Base-by-base conservation (phyloP, 2,329 filamentous ascomycete genomes). In the Stachybotrys chartarum region DNA sequence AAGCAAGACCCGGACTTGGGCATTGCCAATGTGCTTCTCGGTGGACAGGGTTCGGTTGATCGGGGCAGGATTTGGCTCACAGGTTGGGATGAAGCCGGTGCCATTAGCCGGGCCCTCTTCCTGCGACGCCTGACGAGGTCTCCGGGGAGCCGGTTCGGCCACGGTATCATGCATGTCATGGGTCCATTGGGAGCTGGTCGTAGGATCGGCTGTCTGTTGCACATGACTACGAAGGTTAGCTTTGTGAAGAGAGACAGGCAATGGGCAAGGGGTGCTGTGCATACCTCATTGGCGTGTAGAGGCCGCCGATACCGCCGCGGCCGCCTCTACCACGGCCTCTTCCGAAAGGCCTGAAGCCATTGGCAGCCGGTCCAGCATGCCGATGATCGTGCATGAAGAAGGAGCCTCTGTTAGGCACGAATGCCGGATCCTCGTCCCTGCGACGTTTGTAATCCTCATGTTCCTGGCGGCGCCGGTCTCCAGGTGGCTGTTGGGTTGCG, bases 381-480 rank as follows among this genome's bases (percentile, higher is more conserved):
- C 91, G 84, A 66, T 94, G 90, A 69, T 97, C 94, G 71, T 97
- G 93, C 84, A 97, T 91, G 76, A 97, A 97, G 78, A 97, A 97
- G 59, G 90, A 87, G 57, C 94, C 94, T 61, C 93, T 81, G 66
- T 95, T 97, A 54, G 94, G 93, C 55, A 97, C 93, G 73, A 96
- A 96, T 11, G 92, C 86, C 42, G 93, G 93, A 70, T 96, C 91
- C 63, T 90, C 86, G 68, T 96, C 91, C 63, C 90, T 83, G 70
- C 90, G 90, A 74, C 88, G 90, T 73, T 87, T 86, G 75, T 96
- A 95, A 67, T 96, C 90, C 60, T 96, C 91, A 65, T 96, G 90
- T 67, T 97, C 92, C 62, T 88, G 85, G 60, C 89, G 85, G 70
- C 89, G 86, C 61, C 84, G 81, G 59, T 94, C 88, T 64, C 86